phyloP scores from a whole-genome alignment of 345 rosid species.

The Pistacia integerrima region DNA sequence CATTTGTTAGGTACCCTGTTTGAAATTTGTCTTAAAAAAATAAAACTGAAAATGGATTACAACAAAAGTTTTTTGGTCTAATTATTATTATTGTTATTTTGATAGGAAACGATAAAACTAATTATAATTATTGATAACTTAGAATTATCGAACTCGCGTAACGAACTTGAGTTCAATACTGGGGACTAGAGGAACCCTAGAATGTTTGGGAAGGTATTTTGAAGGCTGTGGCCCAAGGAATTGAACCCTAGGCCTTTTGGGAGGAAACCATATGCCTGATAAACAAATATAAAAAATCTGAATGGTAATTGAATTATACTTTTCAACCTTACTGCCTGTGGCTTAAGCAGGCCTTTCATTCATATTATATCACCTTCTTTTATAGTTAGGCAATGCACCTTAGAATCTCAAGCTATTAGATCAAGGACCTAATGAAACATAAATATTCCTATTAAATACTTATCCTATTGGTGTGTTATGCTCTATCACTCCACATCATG shows the following conservation, averaged over 20 bases:
- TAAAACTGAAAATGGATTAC: too few relatives aligned
- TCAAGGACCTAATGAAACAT: background rate
- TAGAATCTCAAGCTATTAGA: background rate
- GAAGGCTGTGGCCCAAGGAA: background rate
- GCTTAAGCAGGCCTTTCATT: background rate
- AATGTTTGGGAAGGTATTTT: background rate
- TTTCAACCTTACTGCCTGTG: background rate
- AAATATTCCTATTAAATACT: background rate
- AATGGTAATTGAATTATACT: slow-evolving; percentile 4
- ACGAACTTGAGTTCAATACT: background rate
- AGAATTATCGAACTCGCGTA: too few relatives aligned
- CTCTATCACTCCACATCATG: background rate
- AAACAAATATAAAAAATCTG: slow-evolving; percentile 1
- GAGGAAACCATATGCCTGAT: background rate
- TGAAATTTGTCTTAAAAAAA: too few relatives aligned
- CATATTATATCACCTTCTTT: background rate
- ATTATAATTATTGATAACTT: too few relatives aligned
- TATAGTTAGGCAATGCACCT: background rate
- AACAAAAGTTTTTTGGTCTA: too few relatives aligned
- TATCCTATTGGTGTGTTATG: background rate
- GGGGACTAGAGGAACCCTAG: background rate
- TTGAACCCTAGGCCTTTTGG: background rate
- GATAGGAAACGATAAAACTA: too few relatives aligned
- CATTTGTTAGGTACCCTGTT: too few relatives aligned
- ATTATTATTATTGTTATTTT: too few relatives aligned